These are phyloP conservation scores for Globisporangium paroecandrum DNA, from an alignment of 352 stramenopile species.

Conservation along the genomic window DNA sequence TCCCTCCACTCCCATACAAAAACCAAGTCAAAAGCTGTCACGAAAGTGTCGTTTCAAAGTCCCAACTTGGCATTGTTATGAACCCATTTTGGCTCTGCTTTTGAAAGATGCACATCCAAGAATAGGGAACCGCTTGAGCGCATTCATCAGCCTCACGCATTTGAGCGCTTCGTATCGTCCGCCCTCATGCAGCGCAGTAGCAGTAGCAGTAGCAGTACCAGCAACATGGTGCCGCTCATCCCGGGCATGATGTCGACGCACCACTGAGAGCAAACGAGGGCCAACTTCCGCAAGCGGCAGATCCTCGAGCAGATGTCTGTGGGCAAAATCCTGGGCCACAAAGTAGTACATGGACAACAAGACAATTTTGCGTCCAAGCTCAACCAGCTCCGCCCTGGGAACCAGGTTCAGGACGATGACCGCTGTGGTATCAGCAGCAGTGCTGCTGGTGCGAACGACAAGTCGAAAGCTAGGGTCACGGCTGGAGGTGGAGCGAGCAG, in stretches of 20 bases:
- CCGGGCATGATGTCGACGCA: constrained; percentile 56
- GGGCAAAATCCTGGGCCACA: constrained; percentile 29
- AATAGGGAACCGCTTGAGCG: neutral
- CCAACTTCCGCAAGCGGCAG: constrained; percentile 59
- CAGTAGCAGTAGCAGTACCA: neutral
- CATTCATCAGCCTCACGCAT: neutral
- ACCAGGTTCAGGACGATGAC: neutral
- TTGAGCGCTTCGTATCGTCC: neutral
- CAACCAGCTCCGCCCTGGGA: constrained; percentile 5
- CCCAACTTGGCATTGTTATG: neutral
- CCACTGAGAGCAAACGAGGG: constrained; percentile 35
- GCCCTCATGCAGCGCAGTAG: constrained; percentile 6
- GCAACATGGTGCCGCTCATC: constrained; percentile 35
- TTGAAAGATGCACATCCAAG: neutral
- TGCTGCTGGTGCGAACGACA: neutral
- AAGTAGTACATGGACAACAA: neutral
- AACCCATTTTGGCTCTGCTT: neutral
- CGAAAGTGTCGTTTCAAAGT: neutral
- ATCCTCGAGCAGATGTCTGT: constrained; percentile 60
- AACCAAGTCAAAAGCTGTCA: neutral
- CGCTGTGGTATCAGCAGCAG: neutral
- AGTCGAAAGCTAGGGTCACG: neutral
- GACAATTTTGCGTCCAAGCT: constrained; percentile 20
- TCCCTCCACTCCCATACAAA: neutral
- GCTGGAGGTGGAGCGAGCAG: constrained; percentile 12